These are phyloP conservation scores for Vigna trinervia DNA, from an alignment of 306 rosid species.

Conservation along the genomic window DNA sequence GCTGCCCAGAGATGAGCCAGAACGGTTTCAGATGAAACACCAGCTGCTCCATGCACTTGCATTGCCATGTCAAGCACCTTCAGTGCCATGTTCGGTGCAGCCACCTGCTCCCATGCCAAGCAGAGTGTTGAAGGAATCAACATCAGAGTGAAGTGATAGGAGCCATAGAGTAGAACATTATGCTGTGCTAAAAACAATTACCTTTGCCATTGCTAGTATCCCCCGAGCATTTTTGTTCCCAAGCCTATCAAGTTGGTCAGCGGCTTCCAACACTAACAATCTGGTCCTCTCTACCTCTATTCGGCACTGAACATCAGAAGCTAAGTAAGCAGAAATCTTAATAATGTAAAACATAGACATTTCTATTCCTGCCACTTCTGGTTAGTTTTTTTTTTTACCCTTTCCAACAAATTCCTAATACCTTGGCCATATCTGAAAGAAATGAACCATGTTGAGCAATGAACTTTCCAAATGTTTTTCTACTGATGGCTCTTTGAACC, in stretches of 20 bases:
- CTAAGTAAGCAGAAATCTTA: conserved; percentile 5
- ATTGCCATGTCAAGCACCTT: conserved; percentile 93
- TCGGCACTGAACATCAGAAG: conserved; percentile 70
- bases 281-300: conserved; percentile 83
- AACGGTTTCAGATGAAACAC: conserved; percentile 84
- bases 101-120: conserved; percentile 64
- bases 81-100: conserved; percentile 93
- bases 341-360: neutral
- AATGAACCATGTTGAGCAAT: conserved; percentile 96
- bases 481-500: conserved; percentile 85
- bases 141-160: conserved; percentile 35
- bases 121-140: conserved; percentile 11
- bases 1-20: conserved; percentile 96
- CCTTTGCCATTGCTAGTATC: conserved; percentile 95
- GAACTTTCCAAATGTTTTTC: conserved; percentile 83
- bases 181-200: conserved; percentile 43
- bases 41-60: conserved; percentile 96
- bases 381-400: neutral
- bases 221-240: conserved; percentile 93
- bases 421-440: conserved; percentile 85
- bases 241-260: conserved; percentile 85
- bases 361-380: conserved; percentile 18
- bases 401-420: conserved; percentile 41
- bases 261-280: conserved; percentile 92
- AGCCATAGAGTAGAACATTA: neutral